Percentiles rank a stretch among this genome's conserved stretches.
These are phyloP conservation scores for Jaenimonas drosophilae DNA, from an alignment of 208 protist species.

Conservation along the genomic window DNA sequence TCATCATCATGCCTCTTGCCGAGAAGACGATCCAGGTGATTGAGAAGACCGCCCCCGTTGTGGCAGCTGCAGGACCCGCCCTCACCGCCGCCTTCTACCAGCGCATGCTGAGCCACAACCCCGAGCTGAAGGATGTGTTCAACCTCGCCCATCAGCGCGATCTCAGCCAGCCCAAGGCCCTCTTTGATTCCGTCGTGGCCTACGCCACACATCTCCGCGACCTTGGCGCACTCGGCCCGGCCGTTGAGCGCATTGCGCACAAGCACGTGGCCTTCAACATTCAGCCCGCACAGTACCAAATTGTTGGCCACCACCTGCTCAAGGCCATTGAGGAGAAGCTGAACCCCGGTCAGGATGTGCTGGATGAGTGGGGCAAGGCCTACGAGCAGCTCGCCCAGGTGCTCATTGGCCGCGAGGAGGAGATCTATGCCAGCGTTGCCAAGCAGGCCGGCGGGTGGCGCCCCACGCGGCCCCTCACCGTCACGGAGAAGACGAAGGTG, in stretches of 20 bases:
- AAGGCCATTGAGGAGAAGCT: conserved; percentile 32
- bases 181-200: conserved; percentile 29
- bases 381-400: conserved; percentile 31
- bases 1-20: conserved; percentile 12
- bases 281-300: conserved; percentile 22
- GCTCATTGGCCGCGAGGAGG: conserved; percentile 22
- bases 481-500: conserved; percentile 21
- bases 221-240: conserved; percentile 17
- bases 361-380: conserved; percentile 31
- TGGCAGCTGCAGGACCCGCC: conserved; percentile 16
- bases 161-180: conserved; percentile 24
- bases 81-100: conserved; percentile 25
- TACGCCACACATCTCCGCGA: conserved; percentile 31
- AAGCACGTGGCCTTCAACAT: conserved; percentile 33
- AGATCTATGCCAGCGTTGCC: conserved; percentile 22
- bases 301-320: conserved; percentile 33
- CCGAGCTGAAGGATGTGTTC: conserved; percentile 34
- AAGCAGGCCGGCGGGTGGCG: conserved; percentile 13
- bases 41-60: conserved; percentile 21
- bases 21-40: conserved; percentile 27
- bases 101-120: conserved; percentile 26
- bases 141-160: conserved; percentile 26
- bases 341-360: conserved; percentile 21
- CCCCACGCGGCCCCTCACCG: conserved; percentile 15
- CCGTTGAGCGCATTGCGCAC: conserved; percentile 29